These are phyloP conservation scores for Acarospora socialis DNA, from an alignment of 2,329 filamentous ascomycete species.

Conservation along the genomic window DNA sequence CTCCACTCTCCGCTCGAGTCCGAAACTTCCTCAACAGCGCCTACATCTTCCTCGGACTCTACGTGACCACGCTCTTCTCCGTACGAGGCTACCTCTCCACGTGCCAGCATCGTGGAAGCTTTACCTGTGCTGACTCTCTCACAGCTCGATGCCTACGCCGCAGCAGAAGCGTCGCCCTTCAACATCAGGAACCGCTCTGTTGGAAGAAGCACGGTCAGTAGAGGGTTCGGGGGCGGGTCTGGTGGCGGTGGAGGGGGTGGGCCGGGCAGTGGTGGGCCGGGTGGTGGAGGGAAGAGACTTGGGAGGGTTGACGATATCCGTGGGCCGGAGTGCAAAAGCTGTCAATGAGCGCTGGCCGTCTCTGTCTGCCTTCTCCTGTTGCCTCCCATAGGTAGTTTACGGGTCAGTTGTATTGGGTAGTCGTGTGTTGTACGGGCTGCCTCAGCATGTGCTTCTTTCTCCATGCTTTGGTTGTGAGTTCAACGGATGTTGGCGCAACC, in stretches of 20 bases:
- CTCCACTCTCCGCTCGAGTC: constrained; percentile 30
- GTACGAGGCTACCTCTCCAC: constrained; percentile 19
- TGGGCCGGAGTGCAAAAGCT: constrained; percentile 33
- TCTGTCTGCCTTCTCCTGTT: too few species aligned
- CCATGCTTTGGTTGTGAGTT: too few species aligned
- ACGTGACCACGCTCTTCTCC: constrained; percentile 34
- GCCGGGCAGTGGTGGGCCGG: constrained; percentile 19
- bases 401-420: too few species aligned
- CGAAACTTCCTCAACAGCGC: constrained; percentile 26
- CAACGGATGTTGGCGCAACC: too few species aligned
- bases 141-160: constrained; percentile 32
- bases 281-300: constrained; percentile 24
- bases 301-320: constrained; percentile 34
- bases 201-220: constrained; percentile 16
- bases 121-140: constrained; percentile 10
- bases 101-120: neutral
- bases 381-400: too few species aligned
- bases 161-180: constrained; percentile 32
- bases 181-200: constrained; percentile 27
- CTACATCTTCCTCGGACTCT: constrained; percentile 35
- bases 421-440: too few species aligned
- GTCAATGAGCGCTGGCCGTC: too few species aligned
- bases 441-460: too few species aligned
- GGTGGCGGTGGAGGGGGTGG: constrained; percentile 19
- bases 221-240: constrained; percentile 14